These are phyloP conservation scores for Penicillium vulpinum DNA, from an alignment of 2,329 filamentous ascomycete genomes.

Conservation along the genomic window DNA sequence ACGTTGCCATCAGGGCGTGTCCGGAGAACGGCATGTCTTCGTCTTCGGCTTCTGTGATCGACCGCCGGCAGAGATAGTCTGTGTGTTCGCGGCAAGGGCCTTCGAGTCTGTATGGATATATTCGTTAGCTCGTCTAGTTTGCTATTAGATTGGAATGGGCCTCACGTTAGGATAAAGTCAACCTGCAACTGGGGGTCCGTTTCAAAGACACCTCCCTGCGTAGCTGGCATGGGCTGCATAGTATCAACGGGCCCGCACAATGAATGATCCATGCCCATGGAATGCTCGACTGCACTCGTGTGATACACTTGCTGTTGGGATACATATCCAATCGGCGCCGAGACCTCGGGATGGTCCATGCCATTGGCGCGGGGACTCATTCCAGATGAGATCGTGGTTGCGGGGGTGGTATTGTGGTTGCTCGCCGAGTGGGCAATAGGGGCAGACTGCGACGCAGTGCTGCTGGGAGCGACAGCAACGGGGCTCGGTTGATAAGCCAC, in stretches of 20 bases:
- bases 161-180: slow-evolving; percentile 51
- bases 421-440: slow-evolving; percentile 24
- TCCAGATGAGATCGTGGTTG: slow-evolving; percentile 35
- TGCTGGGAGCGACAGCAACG: slow-evolving; percentile 44
- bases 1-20: slow-evolving; percentile 90
- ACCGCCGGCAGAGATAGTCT: slow-evolving; percentile 88
- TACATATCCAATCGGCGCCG: slow-evolving; percentile 26
- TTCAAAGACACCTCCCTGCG: slow-evolving; percentile 45
- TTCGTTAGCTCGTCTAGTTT: slow-evolving; percentile 2
- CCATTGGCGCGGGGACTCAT: slow-evolving; percentile 32
- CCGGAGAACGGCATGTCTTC: slow-evolving; percentile 68
- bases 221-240: slow-evolving; percentile 14
- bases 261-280: slow-evolving; percentile 27
- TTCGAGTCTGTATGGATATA: slow-evolving; percentile 56
- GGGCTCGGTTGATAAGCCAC: slow-evolving; percentile 39
- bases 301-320: slow-evolving; percentile 27
- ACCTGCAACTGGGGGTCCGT: slow-evolving; percentile 48
- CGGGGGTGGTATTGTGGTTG: slow-evolving; percentile 34
- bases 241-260: slow-evolving; percentile 13
- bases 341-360: slow-evolving; percentile 31
- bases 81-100: slow-evolving; percentile 49
- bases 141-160: neutral
- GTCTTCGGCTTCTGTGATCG: slow-evolving; percentile 56
- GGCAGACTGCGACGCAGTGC: slow-evolving; percentile 33
- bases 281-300: slow-evolving; percentile 24